Evolutionary conservation across 1,284 basidiomycete species (phyloP).

Genomic region (Cryptococcus wingfieldii): DNA sequence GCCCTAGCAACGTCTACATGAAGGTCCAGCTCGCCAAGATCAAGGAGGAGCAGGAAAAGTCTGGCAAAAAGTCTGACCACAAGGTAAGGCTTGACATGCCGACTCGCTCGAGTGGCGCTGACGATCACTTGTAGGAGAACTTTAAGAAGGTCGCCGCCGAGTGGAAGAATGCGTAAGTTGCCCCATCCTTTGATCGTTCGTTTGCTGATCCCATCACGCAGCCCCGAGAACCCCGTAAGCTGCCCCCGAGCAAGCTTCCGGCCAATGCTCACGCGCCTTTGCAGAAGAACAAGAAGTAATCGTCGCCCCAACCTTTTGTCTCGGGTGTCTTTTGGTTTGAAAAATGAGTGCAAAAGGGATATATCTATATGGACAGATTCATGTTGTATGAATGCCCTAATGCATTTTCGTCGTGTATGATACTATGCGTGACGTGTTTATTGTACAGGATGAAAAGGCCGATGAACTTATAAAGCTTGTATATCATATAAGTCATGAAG

Average conservation of each 20-base stretch:
- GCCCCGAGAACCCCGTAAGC: conserved; percentile 47
- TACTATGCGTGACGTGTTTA: no score
- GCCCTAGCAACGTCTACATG: conserved; percentile 45
- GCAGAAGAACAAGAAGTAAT: conserved; percentile 37
- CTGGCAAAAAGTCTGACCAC: conserved; percentile 43
- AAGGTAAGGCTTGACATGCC: conserved; percentile 22
- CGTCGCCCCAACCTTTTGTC: neutral
- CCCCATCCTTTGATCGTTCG: neutral
- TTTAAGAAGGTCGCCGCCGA: conserved; percentile 43
- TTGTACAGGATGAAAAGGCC: no score
- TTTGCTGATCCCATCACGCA: conserved; percentile 10
- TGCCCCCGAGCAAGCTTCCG: neutral
- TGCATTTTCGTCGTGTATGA: neutral
- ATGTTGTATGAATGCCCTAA: neutral
- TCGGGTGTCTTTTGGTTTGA: neutral
- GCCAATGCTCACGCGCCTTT: neutral
- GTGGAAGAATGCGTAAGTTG: conserved; percentile 44
- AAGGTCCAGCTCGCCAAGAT: conserved; percentile 49
- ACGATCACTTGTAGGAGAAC: conserved; percentile 30
- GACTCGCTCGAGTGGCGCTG: neutral
- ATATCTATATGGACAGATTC: neutral
- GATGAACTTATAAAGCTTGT: no score
- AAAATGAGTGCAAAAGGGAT: neutral
- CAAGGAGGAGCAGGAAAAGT: conserved; percentile 45
- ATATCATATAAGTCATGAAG: no score